Conservation (phyloP, 495 filamentous ascomycete genomes). For the Bryoglossum gracile region DNA sequence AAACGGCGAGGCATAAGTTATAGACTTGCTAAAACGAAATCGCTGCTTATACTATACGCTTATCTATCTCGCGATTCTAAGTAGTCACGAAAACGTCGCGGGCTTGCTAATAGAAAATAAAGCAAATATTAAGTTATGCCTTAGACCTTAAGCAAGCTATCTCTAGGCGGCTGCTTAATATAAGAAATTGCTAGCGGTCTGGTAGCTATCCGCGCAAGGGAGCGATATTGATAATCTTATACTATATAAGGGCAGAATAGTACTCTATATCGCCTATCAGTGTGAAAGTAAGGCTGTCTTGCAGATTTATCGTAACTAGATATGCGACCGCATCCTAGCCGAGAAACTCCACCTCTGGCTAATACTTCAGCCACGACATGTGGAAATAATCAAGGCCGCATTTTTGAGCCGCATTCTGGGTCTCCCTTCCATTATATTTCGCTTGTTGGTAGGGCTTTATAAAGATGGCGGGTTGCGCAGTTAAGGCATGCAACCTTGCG, state of each 20-base stretch:
- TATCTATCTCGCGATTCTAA: background rate
- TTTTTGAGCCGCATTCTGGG: background rate
- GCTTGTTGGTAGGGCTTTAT: background rate
- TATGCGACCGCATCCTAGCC: background rate
- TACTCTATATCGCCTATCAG: conserved; percentile 5
- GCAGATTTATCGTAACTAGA: background rate
- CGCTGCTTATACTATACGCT: background rate
- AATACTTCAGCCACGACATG: background rate
- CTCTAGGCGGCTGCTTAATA: conserved; percentile 4
- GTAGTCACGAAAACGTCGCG: conserved; percentile 2
- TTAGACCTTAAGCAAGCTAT: conserved; percentile 3
- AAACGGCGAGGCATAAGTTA: background rate
- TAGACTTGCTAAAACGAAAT: conserved; percentile 4
- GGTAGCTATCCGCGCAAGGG: background rate
- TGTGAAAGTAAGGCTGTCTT: conserved; percentile 1
- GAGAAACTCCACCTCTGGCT: background rate
- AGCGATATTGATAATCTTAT: conserved; percentile 5
- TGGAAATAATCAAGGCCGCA: too few relatives aligned
- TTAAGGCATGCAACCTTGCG: too few relatives aligned
- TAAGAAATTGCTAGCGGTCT: background rate
- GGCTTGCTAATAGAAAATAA: conserved; percentile 18
- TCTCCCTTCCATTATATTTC: background rate
- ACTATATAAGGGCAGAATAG: conserved; percentile 6
- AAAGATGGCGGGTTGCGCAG: background rate
- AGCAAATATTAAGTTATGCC: conserved; percentile 15